Evolutionary conservation across 495 filamentous ascomycete genomes (phyloP), one percentile per base, ranked within the genome.

Genomic region (Neurospora sp.): DNA sequence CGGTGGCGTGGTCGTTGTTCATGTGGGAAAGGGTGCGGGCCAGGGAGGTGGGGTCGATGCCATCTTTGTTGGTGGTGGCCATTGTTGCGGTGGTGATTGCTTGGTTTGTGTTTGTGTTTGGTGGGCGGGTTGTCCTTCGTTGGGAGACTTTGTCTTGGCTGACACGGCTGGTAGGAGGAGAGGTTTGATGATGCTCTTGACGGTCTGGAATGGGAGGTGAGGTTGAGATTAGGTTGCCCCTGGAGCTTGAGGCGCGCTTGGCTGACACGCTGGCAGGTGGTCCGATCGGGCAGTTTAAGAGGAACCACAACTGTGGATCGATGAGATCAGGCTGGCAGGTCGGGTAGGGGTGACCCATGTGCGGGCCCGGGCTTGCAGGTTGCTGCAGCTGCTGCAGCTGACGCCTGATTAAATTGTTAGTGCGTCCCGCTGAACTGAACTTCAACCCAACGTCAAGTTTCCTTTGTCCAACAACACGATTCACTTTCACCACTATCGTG

Each of bases 1-100:
- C 91, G 75, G 86, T 84, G 75, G 82, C 80, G 82, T 95, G 93
- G 84, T 93, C 90, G 46, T 83, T 84, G 84, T 95, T 95, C 92
- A 96, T 94, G 85, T 96, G 93, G 39, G 85, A 84, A 78, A 92
- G 87, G 77, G 93, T 91, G 79, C 91, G 90, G 46, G 85, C 73
- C 74, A 90, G 91, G 74, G 83, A 80, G 27, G 86, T 83, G 5
- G 54, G 70, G 40, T 74, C 75, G 70, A 79, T 77, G 18, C 39
- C 8, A n/a, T 69, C 35, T 18, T 39, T 73, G 49, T 9, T 70
- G 41, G 69, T 49, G 41, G 27, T 39, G 37, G 62, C n/a, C 40
- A 72, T 71, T 69, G 44, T 71, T 66, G 14, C 27, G 10, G 4
- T 49, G 41, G 69, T 23, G 70, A 2, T 35, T 71, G 39, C 20